Conservation (phyloP, 176 grass and related monocot genomes). For the Thinopyrum elongatum region DNA sequence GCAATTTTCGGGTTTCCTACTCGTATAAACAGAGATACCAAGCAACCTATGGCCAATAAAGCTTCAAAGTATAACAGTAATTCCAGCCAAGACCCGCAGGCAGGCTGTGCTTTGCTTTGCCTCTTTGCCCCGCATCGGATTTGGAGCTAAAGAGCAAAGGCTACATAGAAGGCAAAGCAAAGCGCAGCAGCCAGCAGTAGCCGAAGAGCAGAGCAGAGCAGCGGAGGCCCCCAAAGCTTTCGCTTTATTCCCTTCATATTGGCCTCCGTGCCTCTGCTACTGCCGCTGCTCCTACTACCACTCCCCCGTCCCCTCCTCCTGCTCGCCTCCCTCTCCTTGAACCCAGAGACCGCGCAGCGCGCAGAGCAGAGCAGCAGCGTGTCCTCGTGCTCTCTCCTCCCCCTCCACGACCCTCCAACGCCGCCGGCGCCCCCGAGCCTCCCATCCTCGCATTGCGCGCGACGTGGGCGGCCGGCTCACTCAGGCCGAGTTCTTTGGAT, state of each 20-base stretch:
- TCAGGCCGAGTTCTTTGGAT: constrained; percentile 12
- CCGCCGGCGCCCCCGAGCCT: not conserved
- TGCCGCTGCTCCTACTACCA: not conserved
- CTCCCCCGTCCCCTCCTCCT: not conserved
- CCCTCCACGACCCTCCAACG: constrained; percentile 32
- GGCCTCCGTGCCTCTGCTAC: constrained; percentile 2
- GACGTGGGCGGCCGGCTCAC: not conserved
- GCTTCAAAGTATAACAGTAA: not conserved
- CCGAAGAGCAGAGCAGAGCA: not conserved
- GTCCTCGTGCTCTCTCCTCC: not conserved
- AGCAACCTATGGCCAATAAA: not conserved
- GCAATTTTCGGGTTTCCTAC: too few relatives aligned
- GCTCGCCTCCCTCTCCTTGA: constrained; percentile 35
- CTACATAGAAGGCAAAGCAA: constrained; percentile 21
- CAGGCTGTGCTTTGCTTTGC: not conserved
- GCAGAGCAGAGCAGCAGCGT: not conserved
- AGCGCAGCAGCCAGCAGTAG: not conserved
- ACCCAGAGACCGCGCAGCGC: constrained; percentile 3
- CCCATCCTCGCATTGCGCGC: not conserved
- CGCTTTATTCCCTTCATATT: constrained; percentile 73
- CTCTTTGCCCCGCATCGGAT: constrained; percentile 33
- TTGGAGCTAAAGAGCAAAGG: constrained; percentile 55
- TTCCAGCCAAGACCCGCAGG: too few relatives aligned
- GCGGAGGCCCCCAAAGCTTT: constrained; percentile 18
- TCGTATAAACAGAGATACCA: not conserved